Evolutionary conservation across 495 filamentous ascomycete species (phyloP), one percentile per base, ranked within the genome.

Genomic region (Trichoderma orchidacearum): DNA sequence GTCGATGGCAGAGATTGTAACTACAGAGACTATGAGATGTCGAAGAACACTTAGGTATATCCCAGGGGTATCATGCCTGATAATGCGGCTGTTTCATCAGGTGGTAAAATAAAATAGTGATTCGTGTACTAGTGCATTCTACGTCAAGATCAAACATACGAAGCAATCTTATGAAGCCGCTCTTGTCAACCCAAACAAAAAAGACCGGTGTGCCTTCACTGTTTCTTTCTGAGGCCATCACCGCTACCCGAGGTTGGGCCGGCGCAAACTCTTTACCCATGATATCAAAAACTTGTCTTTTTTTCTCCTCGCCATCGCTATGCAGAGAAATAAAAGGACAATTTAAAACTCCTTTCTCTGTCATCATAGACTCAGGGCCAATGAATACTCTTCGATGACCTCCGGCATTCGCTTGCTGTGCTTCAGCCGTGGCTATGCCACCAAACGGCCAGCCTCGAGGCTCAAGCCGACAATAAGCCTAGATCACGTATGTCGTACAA

Each of bases 401-500:
- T 55, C 56, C 50, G 57, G 61, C 51, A 55, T 62, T 50, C 56
- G 57, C 30, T 23, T 62, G 50, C 51, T 62, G 61, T 52, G 50
- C 59, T 60, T 59, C 29, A 41, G 66, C 59, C 73, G 77, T 63
- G 64, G 57, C 38, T 75, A 75, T 68, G 69, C 71, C 56, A 72
- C 71, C 7, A 59, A 52, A 36, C 56, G 62, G 27, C 51, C 61
- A 1, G 68, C 62, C 41, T 61, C 63, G 27, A 68, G 68, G 34
- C 67, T 74, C 35, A 66, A 64, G 29, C 62, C 59, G 4, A 69
- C 71, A 2, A 56, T 80, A 55, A 75, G 72, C 59, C 58, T 81
- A 27, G 75, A 79, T 48, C 77, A 81, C 61, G 78, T 79, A 67
- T 35, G 71, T 38, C 11, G 5, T 27, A 53, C 2, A 15, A n/a